Conservation (phyloP, 352 stramenopile genomes). For the Salisapilia sapeloensis region DNA sequence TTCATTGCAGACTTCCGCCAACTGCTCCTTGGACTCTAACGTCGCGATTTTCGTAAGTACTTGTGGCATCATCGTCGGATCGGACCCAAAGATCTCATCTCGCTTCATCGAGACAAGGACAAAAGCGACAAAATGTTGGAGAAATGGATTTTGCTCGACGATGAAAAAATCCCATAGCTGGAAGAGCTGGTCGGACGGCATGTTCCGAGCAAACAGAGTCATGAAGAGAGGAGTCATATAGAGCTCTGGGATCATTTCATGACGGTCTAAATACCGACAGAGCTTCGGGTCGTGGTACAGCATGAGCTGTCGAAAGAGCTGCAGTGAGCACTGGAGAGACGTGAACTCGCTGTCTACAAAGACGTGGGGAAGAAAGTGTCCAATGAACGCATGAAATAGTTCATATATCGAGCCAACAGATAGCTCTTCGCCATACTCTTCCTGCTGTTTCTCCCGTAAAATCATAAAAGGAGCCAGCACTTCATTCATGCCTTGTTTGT, state of each 20-base stretch:
- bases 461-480: slow-evolving; percentile 85
- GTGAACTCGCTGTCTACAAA: slow-evolving; percentile 83
- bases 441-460: slow-evolving; percentile 17
- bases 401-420: slow-evolving; percentile 65
- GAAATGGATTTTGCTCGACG: slow-evolving; percentile 71
- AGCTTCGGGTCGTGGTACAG: slow-evolving; percentile 85
- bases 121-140: slow-evolving; percentile 83
- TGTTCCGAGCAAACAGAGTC: slow-evolving; percentile 81
- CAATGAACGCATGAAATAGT: slow-evolving; percentile 81
- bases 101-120: slow-evolving; percentile 51
- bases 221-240: slow-evolving; percentile 92
- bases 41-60: slow-evolving; percentile 64
- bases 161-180: slow-evolving; percentile 86
- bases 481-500: slow-evolving; percentile 93
- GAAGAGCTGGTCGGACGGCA: slow-evolving; percentile 58
- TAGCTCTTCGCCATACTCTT: slow-evolving; percentile 14
- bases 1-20: slow-evolving; percentile 31
- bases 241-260: slow-evolving; percentile 85
- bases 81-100: slow-evolving; percentile 32
- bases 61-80: slow-evolving; percentile 65
- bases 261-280: slow-evolving; percentile 76
- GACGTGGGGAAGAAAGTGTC: slow-evolving; percentile 76
- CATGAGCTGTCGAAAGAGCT: slow-evolving; percentile 81
- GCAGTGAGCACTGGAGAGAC: slow-evolving; percentile 85
- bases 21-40: slow-evolving; percentile 29